phyloP scores from a whole-genome alignment of 306 rosid genomes.

The Vigna mungo region DNA sequence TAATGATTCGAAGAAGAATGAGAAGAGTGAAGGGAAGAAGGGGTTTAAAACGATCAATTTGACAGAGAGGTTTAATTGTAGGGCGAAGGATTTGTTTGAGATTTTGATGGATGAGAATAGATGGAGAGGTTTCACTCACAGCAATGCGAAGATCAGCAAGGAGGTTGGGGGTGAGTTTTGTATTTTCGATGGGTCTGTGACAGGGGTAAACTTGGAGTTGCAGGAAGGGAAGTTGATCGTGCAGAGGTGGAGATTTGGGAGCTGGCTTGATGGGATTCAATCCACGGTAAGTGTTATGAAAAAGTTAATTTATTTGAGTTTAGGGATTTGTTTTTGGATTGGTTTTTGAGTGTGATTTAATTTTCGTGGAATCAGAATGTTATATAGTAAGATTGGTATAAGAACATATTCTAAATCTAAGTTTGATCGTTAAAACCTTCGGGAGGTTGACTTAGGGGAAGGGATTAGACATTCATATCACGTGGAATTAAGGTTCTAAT shows the following conservation, averaged over 20 bases:
- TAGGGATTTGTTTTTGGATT: neutral
- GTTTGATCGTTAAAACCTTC: neutral
- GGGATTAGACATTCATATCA: neutral
- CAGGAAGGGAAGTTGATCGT: slow-evolving; percentile 77
- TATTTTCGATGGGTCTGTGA: slow-evolving; percentile 86
- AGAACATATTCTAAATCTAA: neutral
- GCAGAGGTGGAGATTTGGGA: slow-evolving; percentile 95
- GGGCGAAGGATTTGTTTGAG: slow-evolving; percentile 78
- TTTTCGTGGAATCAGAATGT: neutral
- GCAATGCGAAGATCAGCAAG: slow-evolving; percentile 84
- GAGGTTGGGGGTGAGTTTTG: slow-evolving; percentile 81
- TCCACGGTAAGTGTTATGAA: slow-evolving; percentile 57
- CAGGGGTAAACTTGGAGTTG: slow-evolving; percentile 76
- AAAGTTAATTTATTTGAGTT: neutral
- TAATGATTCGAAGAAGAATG: neutral
- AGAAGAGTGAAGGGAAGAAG: slow-evolving; percentile 50
- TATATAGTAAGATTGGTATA: neutral
- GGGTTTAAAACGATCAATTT: slow-evolving; percentile 65
- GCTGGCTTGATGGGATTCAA: slow-evolving; percentile 78
- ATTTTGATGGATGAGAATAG: slow-evolving; percentile 94
- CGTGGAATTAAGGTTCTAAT: neutral
- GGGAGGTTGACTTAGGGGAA: neutral
- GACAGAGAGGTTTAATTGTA: slow-evolving; percentile 91
- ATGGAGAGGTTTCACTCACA: slow-evolving; percentile 92
- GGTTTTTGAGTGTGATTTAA: neutral